A percentile compares a stretch with the other conserved stretches of the same genome.
Evolutionary conservation across 1,284 basidiomycete species (phyloP).

Genomic region (Ustilago xerochloae): DNA sequence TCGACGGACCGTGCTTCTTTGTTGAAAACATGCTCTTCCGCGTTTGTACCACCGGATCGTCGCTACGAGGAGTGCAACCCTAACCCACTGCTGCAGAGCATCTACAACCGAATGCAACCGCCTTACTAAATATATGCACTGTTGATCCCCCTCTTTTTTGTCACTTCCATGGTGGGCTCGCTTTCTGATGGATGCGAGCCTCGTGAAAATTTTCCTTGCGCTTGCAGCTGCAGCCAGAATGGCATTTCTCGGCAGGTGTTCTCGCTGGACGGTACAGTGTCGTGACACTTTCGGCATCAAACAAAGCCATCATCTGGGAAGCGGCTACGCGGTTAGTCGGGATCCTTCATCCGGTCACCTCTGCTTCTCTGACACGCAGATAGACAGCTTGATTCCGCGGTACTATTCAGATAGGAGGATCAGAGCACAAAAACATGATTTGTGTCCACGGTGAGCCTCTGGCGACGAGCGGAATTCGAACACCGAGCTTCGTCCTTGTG

Average conservation of each 20-base stretch:
- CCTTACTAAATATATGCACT: constrained; percentile 3
- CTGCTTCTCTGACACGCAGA: background rate
- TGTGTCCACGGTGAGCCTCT: background rate
- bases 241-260: background rate
- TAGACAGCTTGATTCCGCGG: background rate
- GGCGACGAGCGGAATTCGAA: background rate
- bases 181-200: too few species aligned
- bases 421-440: background rate
- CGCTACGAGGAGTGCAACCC: too few species aligned
- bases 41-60: too few species aligned
- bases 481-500: too few species aligned
- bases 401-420: background rate
- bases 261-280: background rate
- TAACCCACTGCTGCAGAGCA: too few species aligned
- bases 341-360: constrained; percentile 1
- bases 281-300: background rate
- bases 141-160: constrained; percentile 3
- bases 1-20: too few species aligned
- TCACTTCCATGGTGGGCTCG: too few species aligned
- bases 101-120: too few species aligned
- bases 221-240: background rate
- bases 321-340: background rate
- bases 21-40: too few species aligned
- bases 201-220: background rate
- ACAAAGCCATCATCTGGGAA: background rate